phyloP scores from a whole-genome alignment of 2,329 filamentous ascomycete genomes.

The Thielaviopsis punctulata region DNA sequence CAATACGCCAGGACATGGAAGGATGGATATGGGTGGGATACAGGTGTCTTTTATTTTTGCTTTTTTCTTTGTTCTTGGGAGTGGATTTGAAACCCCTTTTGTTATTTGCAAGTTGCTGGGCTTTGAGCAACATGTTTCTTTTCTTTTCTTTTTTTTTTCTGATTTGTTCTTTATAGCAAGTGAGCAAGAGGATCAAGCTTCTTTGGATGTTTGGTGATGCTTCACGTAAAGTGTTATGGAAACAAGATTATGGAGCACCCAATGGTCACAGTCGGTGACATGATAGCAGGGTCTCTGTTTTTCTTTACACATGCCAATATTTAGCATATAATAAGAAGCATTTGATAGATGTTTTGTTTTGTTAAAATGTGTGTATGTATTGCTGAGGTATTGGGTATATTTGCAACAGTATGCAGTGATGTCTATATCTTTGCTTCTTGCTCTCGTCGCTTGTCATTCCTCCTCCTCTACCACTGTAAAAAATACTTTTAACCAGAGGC shows the following conservation, averaged over 20 bases:
- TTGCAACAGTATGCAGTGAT: no score
- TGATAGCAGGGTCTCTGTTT: background rate
- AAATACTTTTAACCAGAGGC: conserved; percentile 46
- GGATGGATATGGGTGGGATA: conserved; percentile 6
- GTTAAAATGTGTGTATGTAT: background rate
- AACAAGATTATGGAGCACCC: background rate
- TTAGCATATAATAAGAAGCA: background rate
- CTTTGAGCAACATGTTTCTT: conserved; percentile 1
- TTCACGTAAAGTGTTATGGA: background rate
- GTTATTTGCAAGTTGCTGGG: conserved; percentile 7
- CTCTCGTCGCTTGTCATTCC: background rate
- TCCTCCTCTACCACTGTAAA: conserved; percentile 36
- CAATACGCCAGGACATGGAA: conserved; percentile 10
- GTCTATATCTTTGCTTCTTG: background rate
- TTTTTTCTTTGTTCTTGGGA: conserved; percentile 15
- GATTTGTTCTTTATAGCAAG: background rate
- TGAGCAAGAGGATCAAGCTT: background rate
- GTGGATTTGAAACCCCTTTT: conserved; percentile 6
- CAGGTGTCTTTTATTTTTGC: conserved; percentile 13
- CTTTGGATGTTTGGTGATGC: background rate
- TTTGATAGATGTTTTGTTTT: background rate
- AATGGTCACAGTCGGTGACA: background rate
- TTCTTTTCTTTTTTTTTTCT: conserved; percentile 2
- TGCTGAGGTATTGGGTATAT: background rate
- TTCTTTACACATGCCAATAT: background rate